Percentiles rank a stretch among this genome's conserved stretches.
phyloP scores from a whole-genome alignment of 2,329 filamentous ascomycete genomes.

The Triangularia verruculosa region DNA sequence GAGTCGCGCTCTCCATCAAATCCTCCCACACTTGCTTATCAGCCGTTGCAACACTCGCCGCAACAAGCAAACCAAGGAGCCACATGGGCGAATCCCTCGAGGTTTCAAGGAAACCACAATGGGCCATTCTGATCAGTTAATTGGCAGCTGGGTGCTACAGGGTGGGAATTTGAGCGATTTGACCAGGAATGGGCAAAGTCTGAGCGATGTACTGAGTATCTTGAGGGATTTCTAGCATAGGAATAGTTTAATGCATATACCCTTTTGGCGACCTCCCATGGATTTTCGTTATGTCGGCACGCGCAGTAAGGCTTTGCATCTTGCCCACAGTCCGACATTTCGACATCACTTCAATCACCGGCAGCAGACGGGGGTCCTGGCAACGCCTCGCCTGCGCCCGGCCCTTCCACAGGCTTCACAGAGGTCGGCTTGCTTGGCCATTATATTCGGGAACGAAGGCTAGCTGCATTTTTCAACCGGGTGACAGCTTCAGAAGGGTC shows the following conservation, averaged over 20 bases:
- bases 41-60: conserved; percentile 30
- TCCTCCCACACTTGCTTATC: conserved; percentile 16
- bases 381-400: neutral
- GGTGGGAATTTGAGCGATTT: neutral
- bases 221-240: neutral
- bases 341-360: neutral
- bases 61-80: conserved; percentile 16
- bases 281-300: neutral
- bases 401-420: neutral
- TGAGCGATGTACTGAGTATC: neutral
- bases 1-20: neutral
- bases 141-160: neutral
- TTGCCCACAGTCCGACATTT: neutral
- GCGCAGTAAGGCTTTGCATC: neutral
- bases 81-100: neutral
- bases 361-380: neutral
- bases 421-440: neutral
- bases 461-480: neutral
- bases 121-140: neutral
- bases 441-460: neutral
- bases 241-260: neutral
- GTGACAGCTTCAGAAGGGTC: neutral
- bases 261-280: neutral
- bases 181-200: neutral
- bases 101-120: neutral